A percentile compares a stretch with the other conserved stretches of the same genome.
Conservation (phyloP, 2,329 filamentous ascomycete genomes). For the Claviceps monticola region DNA sequence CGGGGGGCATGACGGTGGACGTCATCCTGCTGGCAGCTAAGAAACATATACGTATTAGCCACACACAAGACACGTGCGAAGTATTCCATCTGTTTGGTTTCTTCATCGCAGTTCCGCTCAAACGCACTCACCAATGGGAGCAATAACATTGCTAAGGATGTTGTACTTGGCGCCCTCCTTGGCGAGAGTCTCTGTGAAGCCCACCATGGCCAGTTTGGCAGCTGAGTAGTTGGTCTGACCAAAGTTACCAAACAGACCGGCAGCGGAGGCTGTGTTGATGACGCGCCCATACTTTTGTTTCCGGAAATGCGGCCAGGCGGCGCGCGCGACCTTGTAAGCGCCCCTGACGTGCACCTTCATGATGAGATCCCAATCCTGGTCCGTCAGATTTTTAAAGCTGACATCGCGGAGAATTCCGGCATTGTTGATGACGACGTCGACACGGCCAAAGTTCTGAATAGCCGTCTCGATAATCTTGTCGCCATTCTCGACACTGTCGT, state of each 20-base stretch:
- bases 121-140: slow-evolving; percentile 51
- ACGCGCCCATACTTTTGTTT: slow-evolving; percentile 97
- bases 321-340: slow-evolving; percentile 87
- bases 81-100: no score
- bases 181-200: slow-evolving; percentile 93
- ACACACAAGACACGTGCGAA: neutral
- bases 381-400: slow-evolving; percentile 98
- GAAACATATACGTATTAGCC: neutral
- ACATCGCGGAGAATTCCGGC: slow-evolving; percentile 89
- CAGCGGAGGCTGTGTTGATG: slow-evolving; percentile 94
- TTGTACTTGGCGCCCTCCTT: slow-evolving; percentile 98
- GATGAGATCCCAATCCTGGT: slow-evolving; percentile 92
- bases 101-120: no score
- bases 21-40: slow-evolving; percentile 87
- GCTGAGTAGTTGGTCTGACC: slow-evolving; percentile 96
- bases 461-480: slow-evolving; percentile 89
- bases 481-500: slow-evolving; percentile 86
- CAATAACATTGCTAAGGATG: slow-evolving; percentile 88
- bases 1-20: slow-evolving; percentile 87
- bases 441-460: slow-evolving; percentile 66
- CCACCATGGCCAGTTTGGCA: slow-evolving; percentile 88
- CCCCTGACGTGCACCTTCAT: slow-evolving; percentile 86
- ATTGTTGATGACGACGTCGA: slow-evolving; percentile 96
- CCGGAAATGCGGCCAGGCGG: slow-evolving; percentile 93
- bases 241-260: slow-evolving; percentile 89